Percentiles rank a stretch among this genome's conserved stretches.
These are phyloP conservation scores for Didymella lethalis DNA, from an alignment of 2,329 filamentous ascomycete species.

Conservation along the genomic window DNA sequence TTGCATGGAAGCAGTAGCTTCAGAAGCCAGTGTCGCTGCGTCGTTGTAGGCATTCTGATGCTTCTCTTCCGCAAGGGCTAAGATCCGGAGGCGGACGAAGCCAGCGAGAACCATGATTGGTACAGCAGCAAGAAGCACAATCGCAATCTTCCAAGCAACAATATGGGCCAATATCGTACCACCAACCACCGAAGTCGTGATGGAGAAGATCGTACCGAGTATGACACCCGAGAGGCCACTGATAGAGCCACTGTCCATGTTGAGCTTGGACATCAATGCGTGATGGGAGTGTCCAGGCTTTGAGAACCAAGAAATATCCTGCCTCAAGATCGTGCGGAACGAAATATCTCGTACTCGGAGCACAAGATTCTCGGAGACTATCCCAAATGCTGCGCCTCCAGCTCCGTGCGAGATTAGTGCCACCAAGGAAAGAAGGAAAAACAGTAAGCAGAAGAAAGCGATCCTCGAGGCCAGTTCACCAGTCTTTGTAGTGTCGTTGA, in stretches of 20 bases:
- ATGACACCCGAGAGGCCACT: constrained; percentile 60
- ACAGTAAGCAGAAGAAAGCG: constrained; percentile 58
- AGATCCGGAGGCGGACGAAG: constrained; percentile 56
- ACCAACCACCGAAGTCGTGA: constrained; percentile 56
- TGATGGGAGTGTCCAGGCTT: constrained; percentile 54
- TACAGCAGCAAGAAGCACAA: constrained; percentile 59
- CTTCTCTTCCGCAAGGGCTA: constrained; percentile 67
- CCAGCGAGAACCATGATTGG: constrained; percentile 58
- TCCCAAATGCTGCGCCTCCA: constrained; percentile 58
- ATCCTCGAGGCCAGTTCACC: constrained; percentile 39
- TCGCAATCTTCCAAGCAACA: constrained; percentile 61
- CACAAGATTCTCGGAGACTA: constrained; percentile 57
- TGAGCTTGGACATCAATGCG: constrained; percentile 56
- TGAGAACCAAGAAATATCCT: constrained; percentile 63
- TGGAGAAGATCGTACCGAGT: constrained; percentile 59
- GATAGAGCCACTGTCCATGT: constrained; percentile 59
- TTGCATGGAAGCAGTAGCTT: constrained; percentile 71
- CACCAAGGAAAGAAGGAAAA: constrained; percentile 63
- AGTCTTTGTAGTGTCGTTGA: constrained; percentile 36
- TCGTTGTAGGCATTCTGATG: constrained; percentile 71
- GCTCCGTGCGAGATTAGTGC: constrained; percentile 56
- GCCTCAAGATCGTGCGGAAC: constrained; percentile 62
- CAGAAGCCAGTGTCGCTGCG: constrained; percentile 70
- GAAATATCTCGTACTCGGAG: constrained; percentile 55
- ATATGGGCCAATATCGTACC: constrained; percentile 58